Base-by-base conservation (phyloP, 768 basidiomycete genomes). In the Tephrocybe rancida region DNA sequence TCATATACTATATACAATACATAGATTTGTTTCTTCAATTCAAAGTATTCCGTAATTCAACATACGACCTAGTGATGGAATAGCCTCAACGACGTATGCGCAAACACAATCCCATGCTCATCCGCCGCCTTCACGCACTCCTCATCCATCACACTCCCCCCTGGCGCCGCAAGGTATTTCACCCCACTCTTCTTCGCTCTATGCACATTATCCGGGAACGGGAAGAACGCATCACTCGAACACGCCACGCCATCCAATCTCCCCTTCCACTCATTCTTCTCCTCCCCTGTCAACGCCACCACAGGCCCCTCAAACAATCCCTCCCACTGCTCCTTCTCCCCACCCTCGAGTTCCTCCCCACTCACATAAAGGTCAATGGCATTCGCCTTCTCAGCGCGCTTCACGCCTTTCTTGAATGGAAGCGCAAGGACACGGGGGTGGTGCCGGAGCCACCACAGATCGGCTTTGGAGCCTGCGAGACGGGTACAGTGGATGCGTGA, bases 401-500 rank as follows among this genome's bases (percentile, higher is more conserved):
- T 98, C 61, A 92, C 88, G 38, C 95, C 95, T 67, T 95, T 94
- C 69, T 96, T 98, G 84, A 98, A 99, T 1, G 96, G 92, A 21
- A 99, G 84, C 3, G 81, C 78, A 57, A 98, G 87, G 39, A 97
- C 96, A 42, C 90, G 87, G 1, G 95, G 88, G 73, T 98, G 95
- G 76, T 98, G 95, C 11, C 97, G 88, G 50, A 98, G 81, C 96
- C 97, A 98, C 97, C 97, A 99, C 59, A 94, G 81, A 73, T 99
- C 97, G n/a, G 96, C 95, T 73, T 99, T 98, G 47, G 87, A 84
- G 3, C 97, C 97, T 2, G 97, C 97, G 41, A 99, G 87, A 26
- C 97, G 91, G 14, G 97, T 99, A 75, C 97, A 99, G 77, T 99
- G 97, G 66, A 99, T 99, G 35, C 97, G 91, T 4, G 96, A 98